phyloP scores from a whole-genome alignment of 2,329 filamentous ascomycete genomes.

The Pseudogymnoascus sp. region DNA sequence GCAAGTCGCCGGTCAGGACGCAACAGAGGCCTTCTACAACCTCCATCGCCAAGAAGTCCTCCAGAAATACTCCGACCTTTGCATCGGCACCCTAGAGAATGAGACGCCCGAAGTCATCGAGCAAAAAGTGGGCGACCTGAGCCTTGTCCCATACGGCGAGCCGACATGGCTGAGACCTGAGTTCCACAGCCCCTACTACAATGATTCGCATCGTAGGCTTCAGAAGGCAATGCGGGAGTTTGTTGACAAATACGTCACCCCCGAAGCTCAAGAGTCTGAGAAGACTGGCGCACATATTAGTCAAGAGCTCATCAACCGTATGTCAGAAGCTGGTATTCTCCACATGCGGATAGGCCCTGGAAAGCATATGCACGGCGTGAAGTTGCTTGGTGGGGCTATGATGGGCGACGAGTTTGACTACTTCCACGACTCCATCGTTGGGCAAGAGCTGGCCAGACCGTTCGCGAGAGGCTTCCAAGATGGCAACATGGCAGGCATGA shows the following conservation, averaged over 20 bases:
- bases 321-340: conserved; percentile 65
- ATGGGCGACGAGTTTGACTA: conserved; percentile 79
- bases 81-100: conserved; percentile 65
- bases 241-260: conserved; percentile 59
- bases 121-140: conserved; percentile 62
- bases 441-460: conserved; percentile 62
- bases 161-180: conserved; percentile 71
- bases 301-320: conserved; percentile 65
- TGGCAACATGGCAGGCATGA: conserved; percentile 80
- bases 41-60: conserved; percentile 87
- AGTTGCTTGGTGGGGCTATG: conserved; percentile 59
- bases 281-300: conserved; percentile 62
- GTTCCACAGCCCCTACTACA: conserved; percentile 76
- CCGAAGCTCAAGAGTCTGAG: conserved; percentile 71
- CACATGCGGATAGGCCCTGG: conserved; percentile 80
- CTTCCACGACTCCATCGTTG: conserved; percentile 71
- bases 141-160: conserved; percentile 73
- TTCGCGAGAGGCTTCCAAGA: conserved; percentile 77
- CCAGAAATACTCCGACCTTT: conserved; percentile 65
- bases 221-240: conserved; percentile 65
- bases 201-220: conserved; percentile 60
- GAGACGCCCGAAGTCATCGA: conserved; percentile 68
- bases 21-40: conserved; percentile 81
- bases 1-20: conserved; percentile 74
- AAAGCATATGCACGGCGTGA: conserved; percentile 66